phyloP scores from a whole-genome alignment of 2,329 filamentous ascomycete genomes.

The Aschersonia sp. region DNA sequence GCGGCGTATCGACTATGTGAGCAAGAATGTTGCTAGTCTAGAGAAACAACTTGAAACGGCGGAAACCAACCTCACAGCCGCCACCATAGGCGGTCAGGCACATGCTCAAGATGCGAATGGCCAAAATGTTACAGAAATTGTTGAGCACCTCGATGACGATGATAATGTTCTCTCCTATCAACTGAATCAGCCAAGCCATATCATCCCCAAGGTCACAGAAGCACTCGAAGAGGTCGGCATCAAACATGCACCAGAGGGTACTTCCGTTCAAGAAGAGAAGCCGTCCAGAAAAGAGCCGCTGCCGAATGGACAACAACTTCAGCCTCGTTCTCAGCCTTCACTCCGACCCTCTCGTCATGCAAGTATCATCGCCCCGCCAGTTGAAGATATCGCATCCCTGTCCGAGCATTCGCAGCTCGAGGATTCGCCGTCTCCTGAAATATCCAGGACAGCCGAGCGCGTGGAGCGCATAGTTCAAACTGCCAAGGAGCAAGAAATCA shows the following conservation, averaged over 20 bases:
- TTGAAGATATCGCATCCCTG: constrained; percentile 50
- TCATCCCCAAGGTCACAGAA: constrained; percentile 53
- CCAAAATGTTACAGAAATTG: constrained; percentile 75
- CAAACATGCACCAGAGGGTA: constrained; percentile 22
- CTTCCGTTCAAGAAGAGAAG: background rate
- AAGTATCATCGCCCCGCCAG: background rate
- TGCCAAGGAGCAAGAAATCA: constrained; percentile 38
- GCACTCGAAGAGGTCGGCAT: constrained; percentile 66
- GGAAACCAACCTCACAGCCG: constrained; percentile 55
- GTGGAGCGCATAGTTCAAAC: constrained; percentile 42
- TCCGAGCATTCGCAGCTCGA: constrained; percentile 34
- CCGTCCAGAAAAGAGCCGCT: background rate
- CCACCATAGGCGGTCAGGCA: constrained; percentile 44
- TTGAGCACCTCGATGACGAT: constrained; percentile 83
- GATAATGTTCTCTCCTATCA: constrained; percentile 65
- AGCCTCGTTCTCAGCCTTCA: background rate
- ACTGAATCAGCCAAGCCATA: constrained; percentile 52
- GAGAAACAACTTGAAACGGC: constrained; percentile 56
- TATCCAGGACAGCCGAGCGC: constrained; percentile 27
- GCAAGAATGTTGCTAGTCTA: constrained; percentile 62
- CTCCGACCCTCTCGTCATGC: background rate
- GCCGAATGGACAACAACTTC: background rate
- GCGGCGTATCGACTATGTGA: constrained; percentile 79
- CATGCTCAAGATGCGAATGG: constrained; percentile 49
- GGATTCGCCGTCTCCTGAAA: constrained; percentile 10